Percentiles rank a stretch among this genome's conserved stretches.
These are phyloP conservation scores for Pseudogymnoascus verrucosus DNA, from an alignment of 2,329 filamentous ascomycete genomes.

Conservation along the genomic window DNA sequence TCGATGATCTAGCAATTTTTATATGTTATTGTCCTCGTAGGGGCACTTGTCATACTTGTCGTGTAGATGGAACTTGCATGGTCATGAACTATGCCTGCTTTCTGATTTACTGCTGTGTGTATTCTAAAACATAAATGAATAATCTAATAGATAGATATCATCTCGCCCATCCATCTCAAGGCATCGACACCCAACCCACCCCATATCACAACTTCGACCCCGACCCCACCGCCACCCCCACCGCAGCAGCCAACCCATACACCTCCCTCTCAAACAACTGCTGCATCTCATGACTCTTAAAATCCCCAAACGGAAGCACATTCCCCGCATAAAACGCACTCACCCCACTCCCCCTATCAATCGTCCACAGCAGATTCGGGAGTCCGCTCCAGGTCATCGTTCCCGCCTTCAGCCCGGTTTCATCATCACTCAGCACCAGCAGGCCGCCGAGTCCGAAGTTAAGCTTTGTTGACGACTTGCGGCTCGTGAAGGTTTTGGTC, in stretches of 20 bases:
- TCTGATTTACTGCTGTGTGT: background rate
- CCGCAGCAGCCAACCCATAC: conserved; percentile 22
- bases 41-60: no score
- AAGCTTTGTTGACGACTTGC: conserved; percentile 29
- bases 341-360: conserved; percentile 33
- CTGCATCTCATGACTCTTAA: conserved; percentile 28
- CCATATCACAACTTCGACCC: background rate
- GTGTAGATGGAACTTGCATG: no score
- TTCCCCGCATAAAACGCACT: conserved; percentile 36
- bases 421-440: conserved; percentile 32
- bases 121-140: background rate
- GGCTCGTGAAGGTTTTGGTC: conserved; percentile 20
- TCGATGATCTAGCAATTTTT: no score
- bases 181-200: background rate
- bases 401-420: conserved; percentile 31
- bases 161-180: background rate
- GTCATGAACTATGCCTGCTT: no score
- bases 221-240: background rate
- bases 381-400: conserved; percentile 38
- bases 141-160: background rate
- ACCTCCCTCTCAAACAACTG: conserved; percentile 33
- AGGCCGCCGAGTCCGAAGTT: conserved; percentile 37
- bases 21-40: no score
- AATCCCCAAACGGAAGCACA: conserved; percentile 35
- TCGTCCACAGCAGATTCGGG: conserved; percentile 39